Percentiles rank a stretch among this genome's conserved stretches.
Conservation (phyloP, 768 basidiomycete species). For the Leccinum aurantiacum region DNA sequence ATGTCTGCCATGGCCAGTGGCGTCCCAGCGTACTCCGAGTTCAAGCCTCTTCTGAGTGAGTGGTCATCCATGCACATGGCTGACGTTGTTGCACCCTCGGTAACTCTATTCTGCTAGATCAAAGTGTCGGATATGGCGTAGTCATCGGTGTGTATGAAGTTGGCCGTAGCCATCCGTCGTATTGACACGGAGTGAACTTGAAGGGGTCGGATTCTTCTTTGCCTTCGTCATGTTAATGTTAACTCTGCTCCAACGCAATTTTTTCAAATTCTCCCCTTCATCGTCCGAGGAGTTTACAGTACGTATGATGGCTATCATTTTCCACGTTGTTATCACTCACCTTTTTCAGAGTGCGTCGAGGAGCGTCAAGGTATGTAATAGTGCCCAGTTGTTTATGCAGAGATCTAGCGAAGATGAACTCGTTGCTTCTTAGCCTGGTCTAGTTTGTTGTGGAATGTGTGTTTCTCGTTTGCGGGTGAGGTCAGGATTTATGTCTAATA, state of each 20-base stretch:
- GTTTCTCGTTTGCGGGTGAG: constrained; percentile 9
- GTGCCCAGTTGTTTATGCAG: neutral
- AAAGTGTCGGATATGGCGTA: constrained; percentile 51
- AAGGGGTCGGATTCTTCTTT: constrained; percentile 53
- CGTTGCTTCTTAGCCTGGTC: constrained; percentile 38
- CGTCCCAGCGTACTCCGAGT: constrained; percentile 31
- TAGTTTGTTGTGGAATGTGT: constrained; percentile 51
- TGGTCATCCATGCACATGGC: neutral
- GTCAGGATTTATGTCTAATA: neutral
- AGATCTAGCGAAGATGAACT: neutral
- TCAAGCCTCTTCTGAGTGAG: constrained; percentile 42
- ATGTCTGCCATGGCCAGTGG: constrained; percentile 15
- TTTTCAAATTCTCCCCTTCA: constrained; percentile 44
- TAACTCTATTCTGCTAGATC: constrained; percentile 28
- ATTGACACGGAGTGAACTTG: neutral
- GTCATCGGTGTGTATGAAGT: constrained; percentile 39
- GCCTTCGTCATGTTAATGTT: constrained; percentile 46
- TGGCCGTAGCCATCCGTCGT: neutral
- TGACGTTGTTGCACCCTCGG: neutral
- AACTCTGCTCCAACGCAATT: constrained; percentile 46
- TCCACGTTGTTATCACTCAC: neutral
- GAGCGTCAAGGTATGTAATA: constrained; percentile 40
- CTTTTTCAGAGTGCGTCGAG: constrained; percentile 41
- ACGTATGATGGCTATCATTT: constrained; percentile 6
- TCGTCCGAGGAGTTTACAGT: constrained; percentile 53